These are phyloP conservation scores for Neolentinus lepideus DNA, from an alignment of 1,284 basidiomycete genomes.

Conservation along the genomic window DNA sequence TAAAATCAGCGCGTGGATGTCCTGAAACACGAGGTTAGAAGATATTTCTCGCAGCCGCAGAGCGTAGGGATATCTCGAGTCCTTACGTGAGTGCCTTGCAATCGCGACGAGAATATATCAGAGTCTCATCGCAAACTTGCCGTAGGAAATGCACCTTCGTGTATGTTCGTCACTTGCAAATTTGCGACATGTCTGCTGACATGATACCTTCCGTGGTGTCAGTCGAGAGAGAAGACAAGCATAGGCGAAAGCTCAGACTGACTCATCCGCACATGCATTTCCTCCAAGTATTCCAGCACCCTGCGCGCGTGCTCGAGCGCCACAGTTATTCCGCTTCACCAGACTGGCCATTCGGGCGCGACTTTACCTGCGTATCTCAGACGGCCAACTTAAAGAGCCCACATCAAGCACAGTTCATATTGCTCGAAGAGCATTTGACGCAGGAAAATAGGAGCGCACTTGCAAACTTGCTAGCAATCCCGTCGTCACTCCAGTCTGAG, in stretches of 20 bases:
- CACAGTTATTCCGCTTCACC: constrained; percentile 95
- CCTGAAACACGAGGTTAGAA: constrained; percentile 32
- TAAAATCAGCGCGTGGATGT: constrained; percentile 82
- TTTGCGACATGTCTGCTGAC: too few species aligned
- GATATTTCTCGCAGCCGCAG: too few species aligned
- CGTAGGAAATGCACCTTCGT: constrained; percentile 24
- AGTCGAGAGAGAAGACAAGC: neutral
- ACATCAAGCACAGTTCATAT: neutral
- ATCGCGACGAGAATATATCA: constrained; percentile 90
- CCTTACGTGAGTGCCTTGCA: constrained; percentile 88
- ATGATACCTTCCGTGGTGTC: neutral
- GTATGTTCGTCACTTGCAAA: too few species aligned
- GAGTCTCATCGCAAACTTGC: constrained; percentile 86
- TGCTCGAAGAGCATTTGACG: too few species aligned
- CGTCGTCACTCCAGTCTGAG: constrained; percentile 84
- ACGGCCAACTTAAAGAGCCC: constrained; percentile 56
- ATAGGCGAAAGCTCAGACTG: constrained; percentile 21
- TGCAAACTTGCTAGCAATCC: too few species aligned
- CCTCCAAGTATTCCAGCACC: constrained; percentile 87
- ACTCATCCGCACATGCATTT: constrained; percentile 88
- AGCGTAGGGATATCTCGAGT: too few species aligned
- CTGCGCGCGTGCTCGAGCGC: constrained; percentile 69
- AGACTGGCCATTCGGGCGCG: constrained; percentile 93
- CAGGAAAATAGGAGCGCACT: constrained; percentile 61
- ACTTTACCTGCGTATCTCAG: constrained; percentile 79